These are phyloP conservation scores for Leishmania tarentolae DNA, from an alignment of 208 protist species.

Conservation along the genomic window DNA sequence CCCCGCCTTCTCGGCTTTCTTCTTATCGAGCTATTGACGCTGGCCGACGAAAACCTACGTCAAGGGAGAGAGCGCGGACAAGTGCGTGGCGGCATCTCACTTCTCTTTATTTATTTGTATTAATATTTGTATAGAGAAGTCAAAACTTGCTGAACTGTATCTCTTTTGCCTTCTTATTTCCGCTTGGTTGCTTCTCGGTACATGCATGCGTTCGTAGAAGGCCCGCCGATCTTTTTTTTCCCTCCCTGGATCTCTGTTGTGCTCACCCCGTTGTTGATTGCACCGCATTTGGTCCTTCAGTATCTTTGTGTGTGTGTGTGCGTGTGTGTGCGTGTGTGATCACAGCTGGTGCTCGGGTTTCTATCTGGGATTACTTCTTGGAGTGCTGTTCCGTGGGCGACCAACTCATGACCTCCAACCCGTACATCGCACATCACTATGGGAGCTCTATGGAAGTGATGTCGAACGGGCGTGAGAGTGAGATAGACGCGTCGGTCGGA, in stretches of 20 bases:
- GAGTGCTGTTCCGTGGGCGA: slow-evolving; percentile 14
- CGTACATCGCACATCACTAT: slow-evolving; percentile 75
- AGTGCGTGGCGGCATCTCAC: neutral
- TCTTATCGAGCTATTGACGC: neutral
- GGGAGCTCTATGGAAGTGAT: slow-evolving; percentile 42
- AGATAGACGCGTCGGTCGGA: slow-evolving; percentile 44
- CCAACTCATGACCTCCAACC: slow-evolving; percentile 60
- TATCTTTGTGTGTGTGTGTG: neutral
- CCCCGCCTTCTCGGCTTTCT: neutral
- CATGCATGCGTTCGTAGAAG: neutral
- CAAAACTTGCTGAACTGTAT: neutral
- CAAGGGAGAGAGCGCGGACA: neutral
- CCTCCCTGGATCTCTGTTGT: neutral
- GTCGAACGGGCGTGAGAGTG: slow-evolving; percentile 17
- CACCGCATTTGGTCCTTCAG: neutral
- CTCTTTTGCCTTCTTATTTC: too few species aligned
- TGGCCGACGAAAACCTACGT: neutral
- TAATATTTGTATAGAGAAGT: neutral
- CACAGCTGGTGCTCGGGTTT: neutral
- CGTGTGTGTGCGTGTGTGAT: slow-evolving; percentile 1
- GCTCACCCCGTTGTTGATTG: neutral
- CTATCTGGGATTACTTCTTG: slow-evolving; percentile 10
- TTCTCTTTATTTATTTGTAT: neutral
- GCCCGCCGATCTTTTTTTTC: neutral
- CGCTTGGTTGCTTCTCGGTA: too few species aligned